A percentile compares a stretch with the other conserved stretches of the same genome.
Evolutionary conservation across 345 rosid species (phyloP).

Genomic region (Pugionium cornutum): DNA sequence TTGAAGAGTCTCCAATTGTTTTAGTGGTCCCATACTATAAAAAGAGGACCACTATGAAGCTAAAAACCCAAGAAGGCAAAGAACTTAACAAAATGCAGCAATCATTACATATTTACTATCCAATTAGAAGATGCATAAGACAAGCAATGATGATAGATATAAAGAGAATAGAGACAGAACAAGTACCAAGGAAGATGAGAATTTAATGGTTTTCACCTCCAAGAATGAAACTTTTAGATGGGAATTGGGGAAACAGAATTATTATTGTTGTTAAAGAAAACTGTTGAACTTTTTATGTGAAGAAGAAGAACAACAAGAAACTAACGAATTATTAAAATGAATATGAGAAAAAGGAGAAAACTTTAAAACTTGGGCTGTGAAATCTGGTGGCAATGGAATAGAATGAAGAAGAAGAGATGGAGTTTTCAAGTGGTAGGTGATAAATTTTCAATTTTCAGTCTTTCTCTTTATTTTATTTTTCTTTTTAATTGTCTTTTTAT

Average conservation of each 20-base stretch:
- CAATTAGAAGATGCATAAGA: conserved; percentile 15
- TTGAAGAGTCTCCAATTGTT: conserved; percentile 30
- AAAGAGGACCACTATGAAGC: conserved; percentile 26
- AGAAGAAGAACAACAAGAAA: conserved; percentile 10
- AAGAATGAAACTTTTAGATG: conserved; percentile 13
- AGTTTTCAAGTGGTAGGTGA: conserved; percentile 84
- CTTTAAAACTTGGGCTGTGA: conserved; percentile 23
- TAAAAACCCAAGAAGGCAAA: not conserved
- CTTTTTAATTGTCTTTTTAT: not conserved
- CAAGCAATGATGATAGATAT: conserved; percentile 19
- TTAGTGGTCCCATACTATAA: conserved; percentile 24
- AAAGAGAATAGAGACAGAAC: not conserved
- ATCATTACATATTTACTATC: conserved; percentile 10
- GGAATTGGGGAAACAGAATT: not conserved
- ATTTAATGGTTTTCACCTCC: conserved; percentile 40
- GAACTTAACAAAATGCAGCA: conserved; percentile 33
- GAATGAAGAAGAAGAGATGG: conserved; percentile 50
- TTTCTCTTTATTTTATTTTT: not conserved
- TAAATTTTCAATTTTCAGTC: conserved; percentile 27
- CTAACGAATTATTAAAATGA: not conserved
- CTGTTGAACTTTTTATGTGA: not conserved
- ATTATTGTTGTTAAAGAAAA: no score
- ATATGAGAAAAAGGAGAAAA: not conserved
- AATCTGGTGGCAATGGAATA: conserved; percentile 23
- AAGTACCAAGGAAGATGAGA: conserved; percentile 10